Base-by-base conservation (phyloP, 495 filamentous ascomycete species). In the Talaromyces trachyspermus region DNA sequence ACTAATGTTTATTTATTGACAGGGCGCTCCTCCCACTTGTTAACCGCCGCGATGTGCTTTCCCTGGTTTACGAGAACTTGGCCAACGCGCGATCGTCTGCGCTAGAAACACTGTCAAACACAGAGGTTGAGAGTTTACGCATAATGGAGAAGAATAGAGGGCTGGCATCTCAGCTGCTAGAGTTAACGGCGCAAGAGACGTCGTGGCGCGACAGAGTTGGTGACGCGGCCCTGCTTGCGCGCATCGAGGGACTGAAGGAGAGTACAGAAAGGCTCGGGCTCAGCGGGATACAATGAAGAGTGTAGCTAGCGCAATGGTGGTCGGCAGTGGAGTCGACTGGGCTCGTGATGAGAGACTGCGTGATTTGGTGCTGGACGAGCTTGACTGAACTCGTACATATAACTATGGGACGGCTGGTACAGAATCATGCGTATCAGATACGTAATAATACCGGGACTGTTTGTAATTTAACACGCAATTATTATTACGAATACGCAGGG, bases 321-420 rank as follows among this genome's bases (percentile, higher is more conserved):
- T 83, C 18, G 87, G 84, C 5, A 95, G 89, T 60, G 89, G 89
- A 35, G 65, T 92, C 26, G 78, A 95, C 53, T 95, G 89, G 89
- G 80, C 77, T 17, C 70, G 78, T 38, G 80, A 95, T 61, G 76
- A 80, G 32, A 71, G 68, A 43, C 69, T 95, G 46, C 67, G 79
- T 49, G 79, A 77, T 39, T 68, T 92, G 50, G 89, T 95, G 17
- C 69, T 95, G 46, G 86, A 90, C 61, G 75, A 80, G 46, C 44
- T 46, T 9, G 44, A 46, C 18, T 46, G 32, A 37, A n/a, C 29
- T 17, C 12, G 2, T 14, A 14, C 14, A 6, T 30, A 6, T 30
- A 30, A 7, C 12, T 30, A 30, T 30, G 6, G 27, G 6, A 12
- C 27, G 27, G 27, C 6, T 12, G 27, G 27, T n/a, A n/a, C n/a